Conservation (phyloP, 805 yeast genomes). For the Kodamaea lidongshanica region DNA sequence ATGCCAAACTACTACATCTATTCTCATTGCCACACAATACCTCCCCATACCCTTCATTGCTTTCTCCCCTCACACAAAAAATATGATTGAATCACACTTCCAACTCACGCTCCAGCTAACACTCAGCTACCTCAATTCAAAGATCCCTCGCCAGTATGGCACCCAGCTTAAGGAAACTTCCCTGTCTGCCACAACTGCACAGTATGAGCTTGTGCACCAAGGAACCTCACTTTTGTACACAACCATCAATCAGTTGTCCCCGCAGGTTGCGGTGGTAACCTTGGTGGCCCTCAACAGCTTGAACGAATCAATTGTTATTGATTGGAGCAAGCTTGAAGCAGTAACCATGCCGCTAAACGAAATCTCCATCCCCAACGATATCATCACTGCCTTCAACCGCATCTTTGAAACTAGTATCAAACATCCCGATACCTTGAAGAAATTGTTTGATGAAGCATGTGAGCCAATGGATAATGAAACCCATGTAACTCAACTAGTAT, state of each 20-base stretch:
- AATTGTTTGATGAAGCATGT: too few species aligned
- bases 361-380: conserved; percentile 14
- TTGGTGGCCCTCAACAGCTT: conserved; percentile 10
- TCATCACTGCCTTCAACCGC: conserved; percentile 18
- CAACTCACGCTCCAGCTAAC: conserved; percentile 18
- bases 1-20: too few species aligned
- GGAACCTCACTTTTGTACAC: conserved; percentile 7
- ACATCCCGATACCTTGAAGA: conserved; percentile 5
- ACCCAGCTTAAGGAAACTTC: conserved; percentile 7
- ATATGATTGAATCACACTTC: conserved; percentile 16
- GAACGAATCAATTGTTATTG: conserved; percentile 17
- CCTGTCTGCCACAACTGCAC: conserved; percentile 9
- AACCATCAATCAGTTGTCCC: conserved; percentile 9
- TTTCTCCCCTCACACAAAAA: not conserved
- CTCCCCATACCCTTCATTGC: conserved; percentile 1
- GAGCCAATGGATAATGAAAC: not conserved
- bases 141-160: conserved; percentile 8
- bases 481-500: conserved; percentile 1
- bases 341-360: conserved; percentile 20
- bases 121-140: conserved; percentile 15
- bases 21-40: not conserved
- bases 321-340: conserved; percentile 17
- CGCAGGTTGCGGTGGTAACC: conserved; percentile 9
- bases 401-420: conserved; percentile 4
- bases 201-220: conserved; percentile 10